phyloP scores from a whole-genome alignment of 2,329 filamentous ascomycete genomes.

The Scedosporium boydii region DNA sequence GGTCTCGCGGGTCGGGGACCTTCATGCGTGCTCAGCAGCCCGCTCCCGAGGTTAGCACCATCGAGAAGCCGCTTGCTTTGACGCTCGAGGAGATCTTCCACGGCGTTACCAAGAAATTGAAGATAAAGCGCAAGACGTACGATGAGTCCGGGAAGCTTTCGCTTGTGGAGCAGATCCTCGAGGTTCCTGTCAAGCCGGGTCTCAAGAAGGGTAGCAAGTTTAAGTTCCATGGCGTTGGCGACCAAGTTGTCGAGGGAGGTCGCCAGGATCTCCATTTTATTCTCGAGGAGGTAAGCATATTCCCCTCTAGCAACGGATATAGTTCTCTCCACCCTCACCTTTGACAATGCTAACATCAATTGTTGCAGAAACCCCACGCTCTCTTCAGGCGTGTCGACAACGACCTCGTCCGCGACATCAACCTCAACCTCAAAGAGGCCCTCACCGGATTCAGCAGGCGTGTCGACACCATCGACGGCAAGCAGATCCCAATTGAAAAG shows the following conservation, averaged over 20 bases:
- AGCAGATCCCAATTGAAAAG: slow-evolving; percentile 71
- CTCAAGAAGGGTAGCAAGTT: slow-evolving; percentile 97
- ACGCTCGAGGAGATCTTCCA: slow-evolving; percentile 82
- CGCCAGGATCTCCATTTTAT: slow-evolving; percentile 94
- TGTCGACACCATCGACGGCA: slow-evolving; percentile 89
- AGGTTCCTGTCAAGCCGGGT: slow-evolving; percentile 91
- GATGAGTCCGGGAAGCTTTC: slow-evolving; percentile 78
- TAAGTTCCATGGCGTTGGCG: slow-evolving; percentile 95
- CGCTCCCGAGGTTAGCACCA: slow-evolving; percentile 72
- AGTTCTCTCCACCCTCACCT: background rate
- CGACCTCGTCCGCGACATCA: slow-evolving; percentile 69
- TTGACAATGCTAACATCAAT: slow-evolving; percentile 27
- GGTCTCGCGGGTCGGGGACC: slow-evolving; percentile 21
- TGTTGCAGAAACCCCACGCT: slow-evolving; percentile 68
- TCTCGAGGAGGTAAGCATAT: slow-evolving; percentile 69
- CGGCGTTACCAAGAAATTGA: slow-evolving; percentile 91
- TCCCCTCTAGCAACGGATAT: background rate
- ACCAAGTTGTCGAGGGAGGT: slow-evolving; percentile 82
- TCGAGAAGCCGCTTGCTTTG: slow-evolving; percentile 74
- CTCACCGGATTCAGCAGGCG: slow-evolving; percentile 88
- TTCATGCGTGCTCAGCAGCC: slow-evolving; percentile 27
- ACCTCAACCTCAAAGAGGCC: slow-evolving; percentile 84
- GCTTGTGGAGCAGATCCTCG: slow-evolving; percentile 79
- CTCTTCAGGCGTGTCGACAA: slow-evolving; percentile 82
- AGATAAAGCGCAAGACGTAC: slow-evolving; percentile 94